These are phyloP conservation scores for Polytrichum commune DNA, from an alignment of 225 moss, liverwort and hornwort species.

Conservation along the genomic window DNA sequence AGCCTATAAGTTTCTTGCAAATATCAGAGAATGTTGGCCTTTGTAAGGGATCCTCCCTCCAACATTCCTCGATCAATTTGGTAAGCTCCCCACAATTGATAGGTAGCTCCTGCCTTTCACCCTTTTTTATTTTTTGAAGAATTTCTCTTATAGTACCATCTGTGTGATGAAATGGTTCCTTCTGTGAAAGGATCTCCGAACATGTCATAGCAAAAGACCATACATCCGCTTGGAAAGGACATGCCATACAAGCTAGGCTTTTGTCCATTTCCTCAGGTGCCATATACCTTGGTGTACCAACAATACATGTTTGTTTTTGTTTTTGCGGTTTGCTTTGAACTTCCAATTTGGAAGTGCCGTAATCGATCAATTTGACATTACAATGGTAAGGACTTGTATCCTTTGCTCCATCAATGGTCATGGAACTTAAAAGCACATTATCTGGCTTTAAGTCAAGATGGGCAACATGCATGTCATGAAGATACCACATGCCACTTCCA, in stretches of 20 bases:
- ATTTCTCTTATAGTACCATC: not conserved
- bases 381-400: constrained; percentile 15
- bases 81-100: not conserved
- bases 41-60: not conserved
- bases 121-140: not conserved
- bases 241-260: too few relatives aligned
- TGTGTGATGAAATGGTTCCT: constrained; percentile 10
- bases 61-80: not conserved
- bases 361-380: constrained; percentile 30
- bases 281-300: constrained; percentile 4
- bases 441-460: too few relatives aligned
- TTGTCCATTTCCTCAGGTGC: constrained; percentile 31
- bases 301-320: too few relatives aligned
- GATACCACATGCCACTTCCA: too few relatives aligned
- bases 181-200: too few relatives aligned
- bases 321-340: constrained; percentile 1
- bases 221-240: too few relatives aligned
- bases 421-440: constrained; percentile 21
- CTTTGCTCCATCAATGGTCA: not conserved
- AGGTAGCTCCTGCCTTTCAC: constrained; percentile 1
- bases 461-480: too few relatives aligned
- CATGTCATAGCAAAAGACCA: too few relatives aligned
- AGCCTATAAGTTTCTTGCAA: not conserved
- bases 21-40: not conserved
- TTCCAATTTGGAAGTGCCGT: constrained; percentile 25